A percentile compares a stretch with the other conserved stretches of the same genome.
phyloP scores from a whole-genome alignment of 805 yeast species.

The Priceomyces castillae region DNA sequence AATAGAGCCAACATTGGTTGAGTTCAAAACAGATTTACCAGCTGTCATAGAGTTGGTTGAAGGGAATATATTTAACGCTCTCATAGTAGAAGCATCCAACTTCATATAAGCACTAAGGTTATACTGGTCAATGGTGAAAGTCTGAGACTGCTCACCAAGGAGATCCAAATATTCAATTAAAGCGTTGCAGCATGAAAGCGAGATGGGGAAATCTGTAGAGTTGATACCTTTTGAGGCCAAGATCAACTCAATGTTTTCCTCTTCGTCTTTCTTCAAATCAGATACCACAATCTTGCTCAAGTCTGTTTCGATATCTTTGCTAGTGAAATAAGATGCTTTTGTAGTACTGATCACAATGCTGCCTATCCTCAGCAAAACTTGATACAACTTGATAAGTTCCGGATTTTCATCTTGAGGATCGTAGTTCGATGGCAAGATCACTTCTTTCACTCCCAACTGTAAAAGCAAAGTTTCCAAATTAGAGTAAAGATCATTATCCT shows the following conservation, averaged over 20 bases:
- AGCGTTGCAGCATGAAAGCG: conserved; percentile 66
- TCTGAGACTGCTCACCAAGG: conserved; percentile 55
- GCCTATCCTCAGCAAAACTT: conserved; percentile 70
- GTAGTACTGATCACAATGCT: conserved; percentile 66
- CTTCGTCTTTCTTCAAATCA: conserved; percentile 26
- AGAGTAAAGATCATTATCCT: conserved; percentile 83
- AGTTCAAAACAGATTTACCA: conserved; percentile 20
- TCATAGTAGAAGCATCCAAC: conserved; percentile 85
- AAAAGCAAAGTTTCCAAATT: conserved; percentile 83
- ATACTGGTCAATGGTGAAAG: conserved; percentile 59
- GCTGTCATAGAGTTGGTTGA: conserved; percentile 22
- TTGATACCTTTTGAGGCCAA: conserved; percentile 55
- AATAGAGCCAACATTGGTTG: conserved; percentile 45
- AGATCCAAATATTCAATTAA: conserved; percentile 66
- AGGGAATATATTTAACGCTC: conserved; percentile 85
- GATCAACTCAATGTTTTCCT: conserved; percentile 35
- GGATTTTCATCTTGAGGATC: conserved; percentile 35
- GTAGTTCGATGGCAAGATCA: conserved; percentile 53
- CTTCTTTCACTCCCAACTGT: conserved; percentile 88
- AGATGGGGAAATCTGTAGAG: conserved; percentile 43
- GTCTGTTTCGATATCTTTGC: conserved; percentile 75
- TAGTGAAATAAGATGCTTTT: conserved; percentile 55
- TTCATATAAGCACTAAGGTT: conserved; percentile 81
- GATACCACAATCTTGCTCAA: conserved; percentile 60
- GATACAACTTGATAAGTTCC: conserved; percentile 62